phyloP scores from a whole-genome alignment of 768 basidiomycete species.

The Coprinopsis strossmayeri region DNA sequence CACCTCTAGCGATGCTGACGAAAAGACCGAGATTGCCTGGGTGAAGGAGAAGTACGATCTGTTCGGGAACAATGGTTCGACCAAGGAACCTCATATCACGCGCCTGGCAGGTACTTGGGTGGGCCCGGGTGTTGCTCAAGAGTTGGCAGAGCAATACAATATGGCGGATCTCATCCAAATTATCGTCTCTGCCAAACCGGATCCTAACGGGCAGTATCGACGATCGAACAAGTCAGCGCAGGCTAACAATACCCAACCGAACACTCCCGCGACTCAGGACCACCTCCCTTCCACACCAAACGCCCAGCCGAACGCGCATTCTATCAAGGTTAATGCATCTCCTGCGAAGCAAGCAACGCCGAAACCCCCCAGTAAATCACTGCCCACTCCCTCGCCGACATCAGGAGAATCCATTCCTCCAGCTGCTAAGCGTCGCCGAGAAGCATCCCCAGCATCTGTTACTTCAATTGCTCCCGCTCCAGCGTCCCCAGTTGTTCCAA shows the following conservation, averaged over 20 bases:
- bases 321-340: slow-evolving; percentile 4
- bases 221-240: slow-evolving; percentile 47
- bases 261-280: no score
- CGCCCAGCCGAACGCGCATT: no score
- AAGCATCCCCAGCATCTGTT: slow-evolving; percentile 46
- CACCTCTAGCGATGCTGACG: slow-evolving; percentile 65
- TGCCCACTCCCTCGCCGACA: slow-evolving; percentile 37
- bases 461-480: slow-evolving; percentile 15
- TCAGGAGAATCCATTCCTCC: slow-evolving; percentile 35
- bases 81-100: slow-evolving; percentile 50
- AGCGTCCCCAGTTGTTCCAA: slow-evolving; percentile 8
- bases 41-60: slow-evolving; percentile 76
- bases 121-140: slow-evolving; percentile 52
- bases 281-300: no score
- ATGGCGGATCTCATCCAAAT: slow-evolving; percentile 55
- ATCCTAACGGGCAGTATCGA: slow-evolving; percentile 73
- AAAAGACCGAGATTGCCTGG: slow-evolving; percentile 78
- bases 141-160: slow-evolving; percentile 62
- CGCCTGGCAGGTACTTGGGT: slow-evolving; percentile 92
- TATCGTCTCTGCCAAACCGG: slow-evolving; percentile 68
- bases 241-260: slow-evolving; percentile 24
- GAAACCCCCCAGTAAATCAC: slow-evolving; percentile 20
- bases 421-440: slow-evolving; percentile 53
- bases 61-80: slow-evolving; percentile 68
- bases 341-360: slow-evolving; percentile 9